Evolutionary conservation across 495 filamentous ascomycete species (phyloP).

Genomic region (Penicillium bialowiezense): DNA sequence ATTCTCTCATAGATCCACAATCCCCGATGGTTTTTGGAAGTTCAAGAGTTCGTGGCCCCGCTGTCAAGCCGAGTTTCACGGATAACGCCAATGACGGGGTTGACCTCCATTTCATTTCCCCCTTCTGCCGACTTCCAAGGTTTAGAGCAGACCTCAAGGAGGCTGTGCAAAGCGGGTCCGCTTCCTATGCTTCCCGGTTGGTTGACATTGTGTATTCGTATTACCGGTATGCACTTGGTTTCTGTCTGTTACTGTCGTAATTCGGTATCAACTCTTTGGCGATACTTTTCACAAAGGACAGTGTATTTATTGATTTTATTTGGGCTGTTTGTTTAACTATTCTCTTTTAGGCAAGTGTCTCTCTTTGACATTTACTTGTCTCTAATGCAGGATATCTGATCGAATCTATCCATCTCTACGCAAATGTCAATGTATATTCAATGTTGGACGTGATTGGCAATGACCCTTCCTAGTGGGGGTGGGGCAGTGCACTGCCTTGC

Average conservation of each 20-base stretch:
- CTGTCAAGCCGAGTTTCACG: constrained; percentile 9
- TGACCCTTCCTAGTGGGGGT: constrained; percentile 19
- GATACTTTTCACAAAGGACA: too few species aligned
- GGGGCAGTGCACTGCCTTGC: constrained; percentile 31
- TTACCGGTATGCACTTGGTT: constrained; percentile 11
- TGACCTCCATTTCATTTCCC: constrained; percentile 15
- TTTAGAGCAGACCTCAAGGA: constrained; percentile 26
- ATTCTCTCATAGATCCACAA: too few species aligned
- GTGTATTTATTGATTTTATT: background rate
- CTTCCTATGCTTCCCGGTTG: constrained; percentile 26
- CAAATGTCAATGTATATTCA: too few species aligned
- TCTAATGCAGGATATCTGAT: background rate
- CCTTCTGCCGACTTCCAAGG: constrained; percentile 20
- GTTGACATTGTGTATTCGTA: constrained; percentile 15
- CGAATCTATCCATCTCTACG: too few species aligned
- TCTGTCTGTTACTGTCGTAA: constrained; percentile 9
- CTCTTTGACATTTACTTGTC: too few species aligned
- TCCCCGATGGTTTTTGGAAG: too few species aligned
- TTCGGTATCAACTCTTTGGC: background rate
- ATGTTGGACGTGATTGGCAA: constrained; percentile 10
- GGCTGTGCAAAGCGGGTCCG: constrained; percentile 32
- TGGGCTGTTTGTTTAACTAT: background rate
- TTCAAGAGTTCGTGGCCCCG: too few species aligned
- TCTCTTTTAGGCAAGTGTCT: too few species aligned
- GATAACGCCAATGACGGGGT: constrained; percentile 24